Percentiles rank a stretch among this genome's conserved stretches.
phyloP scores from a whole-genome alignment of 2,329 filamentous ascomycete species.

The Nothophoma quercina region DNA sequence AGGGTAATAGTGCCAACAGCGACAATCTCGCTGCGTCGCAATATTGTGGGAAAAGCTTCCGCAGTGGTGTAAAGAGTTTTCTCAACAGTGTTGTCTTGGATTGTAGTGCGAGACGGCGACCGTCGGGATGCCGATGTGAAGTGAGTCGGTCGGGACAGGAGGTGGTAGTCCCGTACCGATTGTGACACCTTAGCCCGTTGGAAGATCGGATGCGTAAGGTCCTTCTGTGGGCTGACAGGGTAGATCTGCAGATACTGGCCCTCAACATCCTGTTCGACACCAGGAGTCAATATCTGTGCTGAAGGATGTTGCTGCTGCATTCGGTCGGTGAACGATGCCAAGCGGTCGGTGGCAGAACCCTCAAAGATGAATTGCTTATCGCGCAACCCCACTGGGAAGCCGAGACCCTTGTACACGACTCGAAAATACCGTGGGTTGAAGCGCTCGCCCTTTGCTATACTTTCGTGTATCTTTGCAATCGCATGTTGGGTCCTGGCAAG shows the following conservation, averaged over 20 bases:
- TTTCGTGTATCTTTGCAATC: conserved; percentile 92
- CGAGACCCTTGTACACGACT: conserved; percentile 86
- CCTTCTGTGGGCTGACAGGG: conserved; percentile 80
- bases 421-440: conserved; percentile 87
- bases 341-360: conserved; percentile 76
- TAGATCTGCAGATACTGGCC: conserved; percentile 89
- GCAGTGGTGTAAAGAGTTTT: conserved; percentile 85
- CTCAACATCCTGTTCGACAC: conserved; percentile 79
- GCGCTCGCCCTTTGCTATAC: conserved; percentile 81
- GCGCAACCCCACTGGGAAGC: conserved; percentile 79
- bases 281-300: conserved; percentile 78
- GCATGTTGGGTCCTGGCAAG: conserved; percentile 87
- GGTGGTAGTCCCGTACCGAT: conserved; percentile 83
- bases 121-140: conserved; percentile 81
- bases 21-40: conserved; percentile 86
- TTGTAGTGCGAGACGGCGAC: conserved; percentile 69
- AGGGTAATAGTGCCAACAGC: conserved; percentile 71
- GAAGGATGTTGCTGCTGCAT: conserved; percentile 91
- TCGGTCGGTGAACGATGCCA: conserved; percentile 83
- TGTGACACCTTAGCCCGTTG: conserved; percentile 86
- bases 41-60: conserved; percentile 88
- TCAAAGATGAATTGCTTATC: conserved; percentile 96
- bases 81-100: conserved; percentile 78
- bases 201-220: conserved; percentile 82
- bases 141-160: conserved; percentile 76